phyloP scores from a whole-genome alignment of 306 rosid genomes.

The Pterocarpus macrocarpus region DNA sequence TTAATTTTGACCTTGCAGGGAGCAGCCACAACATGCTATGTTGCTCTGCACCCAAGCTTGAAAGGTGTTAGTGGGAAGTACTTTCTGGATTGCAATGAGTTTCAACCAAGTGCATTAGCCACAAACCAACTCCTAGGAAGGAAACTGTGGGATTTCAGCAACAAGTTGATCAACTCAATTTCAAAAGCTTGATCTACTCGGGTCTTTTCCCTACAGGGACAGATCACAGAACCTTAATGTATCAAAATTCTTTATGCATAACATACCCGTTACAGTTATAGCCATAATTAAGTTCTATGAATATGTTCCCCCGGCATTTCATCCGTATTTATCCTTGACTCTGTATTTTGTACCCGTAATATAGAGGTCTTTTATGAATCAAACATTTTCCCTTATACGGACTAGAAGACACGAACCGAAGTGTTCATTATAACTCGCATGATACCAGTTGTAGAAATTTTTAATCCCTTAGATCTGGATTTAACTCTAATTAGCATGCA shows the following conservation, averaged over 20 bases:
- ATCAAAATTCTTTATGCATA: background rate
- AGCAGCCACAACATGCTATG: slow-evolving; percentile 89
- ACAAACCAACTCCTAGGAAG: slow-evolving; percentile 55
- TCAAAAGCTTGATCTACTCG: slow-evolving; percentile 46
- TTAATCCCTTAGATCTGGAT: too few species aligned
- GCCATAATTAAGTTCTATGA: background rate
- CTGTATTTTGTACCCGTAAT: background rate
- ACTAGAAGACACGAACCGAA: too few species aligned
- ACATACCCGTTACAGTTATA: background rate
- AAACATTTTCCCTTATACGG: background rate
- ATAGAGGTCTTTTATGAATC: background rate
- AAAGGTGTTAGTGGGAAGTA: slow-evolving; percentile 82
- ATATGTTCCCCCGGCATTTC: slow-evolving; percentile 17
- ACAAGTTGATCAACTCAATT: slow-evolving; percentile 60
- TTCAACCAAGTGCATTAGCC: slow-evolving; percentile 64
- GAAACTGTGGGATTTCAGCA: slow-evolving; percentile 90
- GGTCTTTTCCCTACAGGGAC: background rate
- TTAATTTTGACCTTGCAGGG: slow-evolving; percentile 55
- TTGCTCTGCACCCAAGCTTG: slow-evolving; percentile 78
- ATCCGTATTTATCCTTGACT: background rate
- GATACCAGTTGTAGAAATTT: too few species aligned
- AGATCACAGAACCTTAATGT: background rate
- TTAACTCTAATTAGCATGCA: too few species aligned
- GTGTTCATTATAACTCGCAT: too few species aligned
- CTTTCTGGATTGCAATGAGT: slow-evolving; percentile 79